Evolutionary conservation across 345 rosid species (phyloP).

Genomic region (Alliaria petiolata): DNA sequence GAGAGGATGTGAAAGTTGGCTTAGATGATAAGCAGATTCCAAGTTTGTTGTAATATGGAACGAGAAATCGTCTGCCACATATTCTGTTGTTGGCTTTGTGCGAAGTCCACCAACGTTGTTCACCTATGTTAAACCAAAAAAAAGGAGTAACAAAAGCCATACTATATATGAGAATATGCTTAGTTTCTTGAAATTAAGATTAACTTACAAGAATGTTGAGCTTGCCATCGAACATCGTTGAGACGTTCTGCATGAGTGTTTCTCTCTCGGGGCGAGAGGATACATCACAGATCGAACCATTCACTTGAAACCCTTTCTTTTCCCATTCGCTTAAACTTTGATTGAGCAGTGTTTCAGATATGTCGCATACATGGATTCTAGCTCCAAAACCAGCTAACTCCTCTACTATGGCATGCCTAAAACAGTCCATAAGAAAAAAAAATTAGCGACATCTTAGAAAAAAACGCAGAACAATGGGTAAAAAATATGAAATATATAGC

Average conservation of each 20-base stretch:
- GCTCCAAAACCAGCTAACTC: conserved; percentile 19
- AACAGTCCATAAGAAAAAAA: not conserved
- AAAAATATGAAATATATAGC: too few species aligned
- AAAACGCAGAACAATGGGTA: too few species aligned
- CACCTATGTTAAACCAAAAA: not conserved
- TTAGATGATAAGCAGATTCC: conserved; percentile 13
- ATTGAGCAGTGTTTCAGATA: not conserved
- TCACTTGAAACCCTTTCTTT: conserved; percentile 15
- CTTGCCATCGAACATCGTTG: not conserved
- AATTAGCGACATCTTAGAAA: too few species aligned
- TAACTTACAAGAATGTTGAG: not conserved
- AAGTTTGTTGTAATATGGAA: conserved; percentile 10
- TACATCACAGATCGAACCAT: conserved; percentile 22
- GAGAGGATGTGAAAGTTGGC: conserved; percentile 23
- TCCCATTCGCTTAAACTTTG: conserved; percentile 8
- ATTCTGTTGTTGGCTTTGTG: conserved; percentile 1
- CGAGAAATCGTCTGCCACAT: not conserved
- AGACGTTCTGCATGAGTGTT: not conserved
- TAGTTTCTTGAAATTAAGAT: too few species aligned
- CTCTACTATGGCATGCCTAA: conserved; percentile 23
- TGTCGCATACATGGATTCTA: conserved; percentile 13
- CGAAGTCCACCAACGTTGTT: not conserved
- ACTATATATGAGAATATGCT: too few species aligned
- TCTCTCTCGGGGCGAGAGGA: not conserved
- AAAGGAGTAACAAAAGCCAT: too few species aligned